Evolutionary conservation across 1,284 basidiomycete genomes (phyloP).

Genomic region (Microbotryomycetes sp.): DNA sequence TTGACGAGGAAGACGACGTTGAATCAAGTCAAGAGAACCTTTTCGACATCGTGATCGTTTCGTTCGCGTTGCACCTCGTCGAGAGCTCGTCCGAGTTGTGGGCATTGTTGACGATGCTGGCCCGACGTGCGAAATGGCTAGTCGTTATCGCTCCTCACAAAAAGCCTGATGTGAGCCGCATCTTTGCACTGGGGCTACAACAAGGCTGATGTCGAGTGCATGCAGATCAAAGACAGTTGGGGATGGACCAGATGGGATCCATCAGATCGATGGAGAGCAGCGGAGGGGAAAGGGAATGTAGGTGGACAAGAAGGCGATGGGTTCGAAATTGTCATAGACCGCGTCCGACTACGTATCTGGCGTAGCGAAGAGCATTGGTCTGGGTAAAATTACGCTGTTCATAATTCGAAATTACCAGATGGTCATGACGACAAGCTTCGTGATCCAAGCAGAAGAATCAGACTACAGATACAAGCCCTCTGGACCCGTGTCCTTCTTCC

Average conservation of each 20-base stretch:
- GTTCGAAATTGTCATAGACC: slow-evolving; percentile 31
- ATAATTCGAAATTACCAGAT: too few relatives aligned
- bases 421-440: neutral
- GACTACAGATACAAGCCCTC: slow-evolving; percentile 36
- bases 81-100: slow-evolving; percentile 57
- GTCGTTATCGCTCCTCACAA: slow-evolving; percentile 64
- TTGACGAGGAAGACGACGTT: neutral
- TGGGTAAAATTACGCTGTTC: neutral
- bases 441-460: neutral
- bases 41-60: slow-evolving; percentile 60
- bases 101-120: slow-evolving; percentile 56
- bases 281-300: slow-evolving; percentile 39
- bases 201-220: neutral
- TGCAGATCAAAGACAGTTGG: slow-evolving; percentile 63
- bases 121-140: slow-evolving; percentile 56
- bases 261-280: slow-evolving; percentile 49
- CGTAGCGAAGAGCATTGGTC: slow-evolving; percentile 26
- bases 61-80: slow-evolving; percentile 63
- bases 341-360: slow-evolving; percentile 31
- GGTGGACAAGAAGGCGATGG: slow-evolving; percentile 28
- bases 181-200: slow-evolving; percentile 2
- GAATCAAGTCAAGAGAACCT: slow-evolving; percentile 17
- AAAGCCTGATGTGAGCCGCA: slow-evolving; percentile 54
- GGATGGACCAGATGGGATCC: slow-evolving; percentile 62
- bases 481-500: slow-evolving; percentile 38